A percentile compares a stretch with the other conserved stretches of the same genome.
Conservation (phyloP, 257 asterid species). For the Gentiana macrophylla region DNA sequence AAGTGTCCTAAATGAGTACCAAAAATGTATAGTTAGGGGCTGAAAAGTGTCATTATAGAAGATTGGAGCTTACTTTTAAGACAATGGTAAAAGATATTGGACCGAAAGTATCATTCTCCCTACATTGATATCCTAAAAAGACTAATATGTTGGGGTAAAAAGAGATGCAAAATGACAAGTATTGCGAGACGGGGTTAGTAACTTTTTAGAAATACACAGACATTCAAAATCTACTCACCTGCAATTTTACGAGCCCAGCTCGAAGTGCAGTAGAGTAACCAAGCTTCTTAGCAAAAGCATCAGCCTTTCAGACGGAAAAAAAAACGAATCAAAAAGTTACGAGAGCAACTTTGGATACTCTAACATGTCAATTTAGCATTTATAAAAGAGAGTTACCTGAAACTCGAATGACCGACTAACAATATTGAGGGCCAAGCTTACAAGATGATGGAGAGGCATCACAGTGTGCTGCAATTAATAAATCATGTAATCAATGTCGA, state of each 20-base stretch:
- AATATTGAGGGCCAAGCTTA: slow-evolving; percentile 78
- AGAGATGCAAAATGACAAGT: no score
- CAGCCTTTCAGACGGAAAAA: slow-evolving; percentile 42
- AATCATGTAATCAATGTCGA: not conserved
- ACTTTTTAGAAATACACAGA: not conserved
- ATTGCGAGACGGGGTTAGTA: no score
- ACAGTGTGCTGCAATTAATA: slow-evolving; percentile 76
- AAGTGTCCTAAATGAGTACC: no score
- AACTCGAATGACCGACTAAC: slow-evolving; percentile 95
- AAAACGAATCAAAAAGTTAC: no score
- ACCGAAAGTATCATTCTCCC: no score
- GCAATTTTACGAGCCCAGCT: slow-evolving; percentile 88
- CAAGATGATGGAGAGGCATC: slow-evolving; percentile 87
- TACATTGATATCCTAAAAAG: no score
- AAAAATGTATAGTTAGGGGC: no score
- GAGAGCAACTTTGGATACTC: no score
- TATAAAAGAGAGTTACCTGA: slow-evolving; percentile 49
- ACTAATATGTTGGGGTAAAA: no score
- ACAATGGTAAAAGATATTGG: no score
- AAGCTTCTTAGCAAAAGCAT: slow-evolving; percentile 89
- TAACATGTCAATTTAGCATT: not conserved
- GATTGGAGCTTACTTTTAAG: no score
- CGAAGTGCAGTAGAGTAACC: slow-evolving; percentile 75
- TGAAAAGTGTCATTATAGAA: no score
- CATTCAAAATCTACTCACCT: slow-evolving; percentile 36